phyloP scores from a whole-genome alignment of 176 grass and related monocot genomes.

The Hordeum marinum region DNA sequence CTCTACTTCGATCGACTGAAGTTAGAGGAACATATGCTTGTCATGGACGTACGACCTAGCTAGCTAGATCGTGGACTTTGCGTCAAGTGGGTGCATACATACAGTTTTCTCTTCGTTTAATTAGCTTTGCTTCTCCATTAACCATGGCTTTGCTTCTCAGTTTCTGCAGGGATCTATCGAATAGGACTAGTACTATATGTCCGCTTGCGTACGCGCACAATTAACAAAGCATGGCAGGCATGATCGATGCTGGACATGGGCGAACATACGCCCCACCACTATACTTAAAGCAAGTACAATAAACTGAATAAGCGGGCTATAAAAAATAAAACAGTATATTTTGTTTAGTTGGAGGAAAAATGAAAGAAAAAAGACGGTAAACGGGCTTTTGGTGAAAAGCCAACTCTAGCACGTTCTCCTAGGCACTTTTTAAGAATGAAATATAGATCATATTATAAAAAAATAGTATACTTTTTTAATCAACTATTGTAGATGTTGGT shows the following conservation, averaged over 20 bases:
- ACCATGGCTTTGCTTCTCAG: not conserved
- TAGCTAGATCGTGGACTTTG: not conserved
- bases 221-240: not conserved
- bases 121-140: not conserved
- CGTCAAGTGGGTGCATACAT: not conserved
- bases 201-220: not conserved
- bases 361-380: too few species aligned
- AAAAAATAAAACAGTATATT: too few species aligned
- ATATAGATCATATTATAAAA: too few species aligned
- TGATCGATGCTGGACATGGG: not conserved
- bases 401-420: too few species aligned
- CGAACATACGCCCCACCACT: too few species aligned
- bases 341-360: too few species aligned
- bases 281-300: too few species aligned
- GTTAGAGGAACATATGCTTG: constrained; percentile 19
- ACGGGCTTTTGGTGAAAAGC: too few species aligned
- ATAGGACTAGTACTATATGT: not conserved
- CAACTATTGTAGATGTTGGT: too few species aligned
- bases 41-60: not conserved
- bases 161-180: not conserved
- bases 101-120: not conserved
- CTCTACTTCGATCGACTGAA: not conserved
- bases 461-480: too few species aligned
- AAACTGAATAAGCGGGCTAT: too few species aligned
- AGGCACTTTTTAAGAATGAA: too few species aligned